Evolutionary conservation across 2,329 filamentous ascomycete species (phyloP), one percentile per base, ranked within the genome.

Genomic region (Pseudogymnoascus verrucosus): DNA sequence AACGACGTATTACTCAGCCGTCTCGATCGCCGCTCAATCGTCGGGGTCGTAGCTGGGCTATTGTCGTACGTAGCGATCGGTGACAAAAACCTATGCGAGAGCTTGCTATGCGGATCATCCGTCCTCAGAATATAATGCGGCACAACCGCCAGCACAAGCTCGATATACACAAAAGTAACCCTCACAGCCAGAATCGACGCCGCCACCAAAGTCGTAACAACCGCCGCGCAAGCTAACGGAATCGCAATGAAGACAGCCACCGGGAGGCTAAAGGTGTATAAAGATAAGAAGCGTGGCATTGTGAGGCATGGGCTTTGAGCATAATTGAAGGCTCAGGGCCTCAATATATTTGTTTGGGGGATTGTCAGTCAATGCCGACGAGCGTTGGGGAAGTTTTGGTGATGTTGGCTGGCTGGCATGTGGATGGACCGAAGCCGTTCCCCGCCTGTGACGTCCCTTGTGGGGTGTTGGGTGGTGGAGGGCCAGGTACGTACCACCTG

Each of bases 191-290:
- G 80, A 37, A 88, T 78, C 39, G 82, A 78, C 67, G 87, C 83
- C 40, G 87, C 85, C 59, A 89, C 68, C 4, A 79, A 80, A 63
- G 86, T 85, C 34, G 87, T 89, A 67, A 89, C 75, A 66, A 80
- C 82, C 62, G 87, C 87, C 63, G 86, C 82, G 60, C 89, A 71
- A 68, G 84, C 80, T 62, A 89, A 79, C 7, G 87, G 87, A 11
- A 89, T 75, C 21, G 85, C 86, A 69, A 87, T 78, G 67, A 88
- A 67, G 70, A 84, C 79, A 67, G 89, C 77, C 69, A 88, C 79
- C n/a, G 86, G 85, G 61, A 88, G 78, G 62, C 86, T 76, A 60
- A 89, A 73, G 67, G 78, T 76, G 71, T 85, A 81, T 65, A 83
- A 73, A 23, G 83, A 82, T 61, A 80, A 84, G 70, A 84, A 74